Base-by-base conservation (phyloP, 2,329 filamentous ascomycete genomes). In the Alternaria triticina region DNA sequence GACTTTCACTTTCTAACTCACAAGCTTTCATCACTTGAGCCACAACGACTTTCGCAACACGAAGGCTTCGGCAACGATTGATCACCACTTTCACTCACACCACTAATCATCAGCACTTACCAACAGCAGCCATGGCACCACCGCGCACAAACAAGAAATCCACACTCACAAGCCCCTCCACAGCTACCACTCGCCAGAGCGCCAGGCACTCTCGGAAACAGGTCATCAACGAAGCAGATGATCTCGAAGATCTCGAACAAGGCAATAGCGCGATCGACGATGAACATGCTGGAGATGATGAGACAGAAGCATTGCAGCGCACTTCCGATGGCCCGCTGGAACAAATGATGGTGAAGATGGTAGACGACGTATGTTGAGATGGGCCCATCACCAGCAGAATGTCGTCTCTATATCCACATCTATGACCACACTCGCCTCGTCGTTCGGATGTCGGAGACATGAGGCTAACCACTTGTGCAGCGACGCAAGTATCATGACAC, bases 401-500 rank as follows among this genome's bases (percentile, higher is more conserved):
- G 22, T 43, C 8, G 33, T 52, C 25, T 20, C 9, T 10, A 25
- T n/a, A 2, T n/a, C 3, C 6, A n/a, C 40, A 4, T 33, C 30
- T 36, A 33, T 40, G 30, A 12, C 20, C 30, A n/a, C 22, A 15
- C 3, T 23, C 49, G 49, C 20, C 20, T 52, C 13, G 9, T 52
- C 5, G 8, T n/a, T 22, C 22, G 49, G 30, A 4, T 12, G 20
- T 40, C 15, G 13, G 9, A 52, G 23, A 20, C 30, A 40, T 12
- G 20, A 25, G 51, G 23, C 36, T 51, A 13, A 15, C 8, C 15
- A 8, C 22, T 2, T 13, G 10, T 17, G 20, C 56, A 79, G 75
- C 73, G 74, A 71, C 72, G 69, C 64, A 75, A 72, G 55, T 73
- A 74, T 57, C 66, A 72, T 56, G 8, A 57, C 20, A 44, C 52